Percentiles rank a stretch among this genome's conserved stretches.
Conservation (phyloP, 2,329 filamentous ascomycete species). For the Pseudocercospora macadamiae region DNA sequence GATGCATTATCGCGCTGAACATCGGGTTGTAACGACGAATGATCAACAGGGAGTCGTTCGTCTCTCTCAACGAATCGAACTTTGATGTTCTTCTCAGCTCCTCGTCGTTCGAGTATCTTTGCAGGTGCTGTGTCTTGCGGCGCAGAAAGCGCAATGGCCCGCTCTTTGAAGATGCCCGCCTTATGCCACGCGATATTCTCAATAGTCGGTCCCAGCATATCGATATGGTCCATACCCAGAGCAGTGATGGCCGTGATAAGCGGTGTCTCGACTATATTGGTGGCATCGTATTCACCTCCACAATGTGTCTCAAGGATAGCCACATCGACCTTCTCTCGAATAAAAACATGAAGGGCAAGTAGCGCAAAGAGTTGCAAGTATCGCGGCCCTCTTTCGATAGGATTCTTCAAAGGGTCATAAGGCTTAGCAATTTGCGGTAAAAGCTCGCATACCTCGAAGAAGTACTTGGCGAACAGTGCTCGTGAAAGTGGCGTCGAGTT, state of each 20-base stretch:
- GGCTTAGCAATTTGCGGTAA: background rate
- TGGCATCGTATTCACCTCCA: constrained; percentile 88
- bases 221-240: constrained; percentile 80
- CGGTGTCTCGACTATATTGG: constrained; percentile 75
- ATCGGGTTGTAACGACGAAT: constrained; percentile 59
- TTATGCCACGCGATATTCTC: constrained; percentile 91
- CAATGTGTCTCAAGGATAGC: constrained; percentile 90
- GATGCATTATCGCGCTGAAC: constrained; percentile 66
- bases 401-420: constrained; percentile 65
- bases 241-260: constrained; percentile 75
- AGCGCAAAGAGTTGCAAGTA: constrained; percentile 91
- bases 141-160: constrained; percentile 63
- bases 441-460: constrained; percentile 62
- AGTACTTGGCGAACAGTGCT: constrained; percentile 71
- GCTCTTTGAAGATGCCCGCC: constrained; percentile 76
- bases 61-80: constrained; percentile 55
- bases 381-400: constrained; percentile 41
- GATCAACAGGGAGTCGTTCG: constrained; percentile 50
- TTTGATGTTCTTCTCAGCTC: constrained; percentile 50
- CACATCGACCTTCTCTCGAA: constrained; percentile 72
- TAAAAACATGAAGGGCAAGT: constrained; percentile 80
- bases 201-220: constrained; percentile 74
- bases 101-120: constrained; percentile 56
- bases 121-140: constrained; percentile 15
- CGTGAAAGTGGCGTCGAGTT: constrained; percentile 69